Evolutionary conservation across 371 early-diverging fungal genomes (phyloP).

Genomic region (Lichtheimia ramosa): DNA sequence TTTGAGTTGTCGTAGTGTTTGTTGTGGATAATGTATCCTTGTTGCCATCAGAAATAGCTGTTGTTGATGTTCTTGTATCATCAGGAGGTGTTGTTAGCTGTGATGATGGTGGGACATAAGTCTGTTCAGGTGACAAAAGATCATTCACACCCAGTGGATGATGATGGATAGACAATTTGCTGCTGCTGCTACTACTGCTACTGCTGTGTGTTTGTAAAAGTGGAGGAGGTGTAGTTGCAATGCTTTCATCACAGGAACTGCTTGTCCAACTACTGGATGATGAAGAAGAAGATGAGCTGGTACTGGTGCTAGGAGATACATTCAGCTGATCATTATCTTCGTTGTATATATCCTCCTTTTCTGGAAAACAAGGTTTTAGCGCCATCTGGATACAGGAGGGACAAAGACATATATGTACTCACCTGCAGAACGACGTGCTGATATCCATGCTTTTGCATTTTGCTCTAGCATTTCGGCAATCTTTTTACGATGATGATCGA

Average conservation of each 20-base stretch:
- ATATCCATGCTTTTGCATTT: constrained; percentile 38
- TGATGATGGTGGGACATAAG: not conserved
- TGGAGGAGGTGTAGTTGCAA: constrained; percentile 9
- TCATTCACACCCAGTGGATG: constrained; percentile 11
- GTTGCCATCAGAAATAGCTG: not conserved
- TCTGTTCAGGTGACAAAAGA: constrained; percentile 8
- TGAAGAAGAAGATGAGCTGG: constrained; percentile 22
- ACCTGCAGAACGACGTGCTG: not conserved
- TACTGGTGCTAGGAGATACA: constrained; percentile 26
- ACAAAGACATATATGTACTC: no score
- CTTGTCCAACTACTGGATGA: constrained; percentile 21
- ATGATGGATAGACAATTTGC: not conserved
- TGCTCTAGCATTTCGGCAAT: constrained; percentile 31
- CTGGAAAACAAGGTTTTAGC: constrained; percentile 1
- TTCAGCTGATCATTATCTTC: constrained; percentile 14
- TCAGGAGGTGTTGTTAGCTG: not conserved
- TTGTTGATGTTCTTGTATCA: not conserved
- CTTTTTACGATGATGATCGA: constrained; percentile 33
- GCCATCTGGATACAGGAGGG: no score
- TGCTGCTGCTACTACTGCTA: not conserved
- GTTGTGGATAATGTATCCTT: not conserved
- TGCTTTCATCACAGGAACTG: constrained; percentile 9
- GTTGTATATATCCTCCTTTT: not conserved
- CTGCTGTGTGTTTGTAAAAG: no score
- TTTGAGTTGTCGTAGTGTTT: not conserved